phyloP scores from a whole-genome alignment of 163 green algal species.

The Scenedesmus sp. region DNA sequence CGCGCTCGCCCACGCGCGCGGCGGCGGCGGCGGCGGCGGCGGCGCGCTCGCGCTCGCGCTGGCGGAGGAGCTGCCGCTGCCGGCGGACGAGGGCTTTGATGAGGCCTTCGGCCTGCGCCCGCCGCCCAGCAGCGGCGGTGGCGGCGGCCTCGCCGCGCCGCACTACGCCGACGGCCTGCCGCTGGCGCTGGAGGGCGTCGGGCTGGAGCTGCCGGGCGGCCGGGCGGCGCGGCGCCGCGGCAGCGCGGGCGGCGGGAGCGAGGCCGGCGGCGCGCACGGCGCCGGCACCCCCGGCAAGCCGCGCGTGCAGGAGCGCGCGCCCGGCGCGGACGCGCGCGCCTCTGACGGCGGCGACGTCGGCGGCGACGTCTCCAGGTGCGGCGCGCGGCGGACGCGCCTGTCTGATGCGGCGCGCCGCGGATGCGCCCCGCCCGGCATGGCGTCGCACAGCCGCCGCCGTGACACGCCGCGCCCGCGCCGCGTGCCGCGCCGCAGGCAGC shows the following conservation, averaged over 20 bases:
- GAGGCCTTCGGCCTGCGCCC: neutral
- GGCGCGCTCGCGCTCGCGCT: neutral
- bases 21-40: neutral
- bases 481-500: neutral
- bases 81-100: neutral
- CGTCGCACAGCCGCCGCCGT: constrained; percentile 4
- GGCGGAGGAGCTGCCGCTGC: constrained; percentile 2
- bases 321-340: too few species aligned
- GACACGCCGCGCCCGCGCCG: neutral
- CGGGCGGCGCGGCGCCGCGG: neutral
- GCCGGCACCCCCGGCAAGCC: neutral
- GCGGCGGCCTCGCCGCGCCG: neutral
- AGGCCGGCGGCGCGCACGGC: neutral
- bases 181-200: too few species aligned
- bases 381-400: too few species aligned
- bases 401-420: too few species aligned
- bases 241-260: neutral
- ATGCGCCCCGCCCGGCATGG: too few species aligned
- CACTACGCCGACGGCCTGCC: too few species aligned
- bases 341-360: too few species aligned
- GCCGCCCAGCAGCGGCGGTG: neutral
- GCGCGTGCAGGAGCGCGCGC: too few species aligned
- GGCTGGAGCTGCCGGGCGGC: too few species aligned
- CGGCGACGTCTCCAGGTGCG: too few species aligned
- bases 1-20: too few species aligned